Base-by-base conservation (phyloP, 108 stramenopile genomes). In the Cyclostephanos tholiformis region DNA sequence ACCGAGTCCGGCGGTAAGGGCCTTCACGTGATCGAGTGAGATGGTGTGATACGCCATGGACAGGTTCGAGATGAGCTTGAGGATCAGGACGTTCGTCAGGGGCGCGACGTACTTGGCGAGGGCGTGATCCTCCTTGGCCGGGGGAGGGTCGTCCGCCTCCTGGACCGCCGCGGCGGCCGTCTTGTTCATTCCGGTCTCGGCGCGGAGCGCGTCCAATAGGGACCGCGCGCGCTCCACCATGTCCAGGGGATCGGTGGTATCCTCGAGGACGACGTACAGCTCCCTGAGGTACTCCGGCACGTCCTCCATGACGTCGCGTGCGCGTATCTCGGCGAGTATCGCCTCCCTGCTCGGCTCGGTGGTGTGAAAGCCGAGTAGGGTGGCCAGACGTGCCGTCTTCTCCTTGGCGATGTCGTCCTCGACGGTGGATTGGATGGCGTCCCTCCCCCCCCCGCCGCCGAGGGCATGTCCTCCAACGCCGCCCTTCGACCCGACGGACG, bases 361-460 rank as follows among this genome's bases (percentile, higher is more conserved):
- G 14, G 92, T 94, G 55, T 89, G 88, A 80, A 98, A 98, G 10
- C 95, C 96, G 26, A 98, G 82, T 58, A 98, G 80, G n/a, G 91
- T 88, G 8, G 98, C 97, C 89, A 98, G 94, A 26, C 96, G 89
- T n/a, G 86, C 84, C 82, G 86, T 96, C 84, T 96, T 98, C 72
- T 97, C 92, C 85, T 93, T 94, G 58, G 89, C 87, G 44, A 95
- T 85, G 69, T 96, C 96, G 70, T 91, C 93, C 26, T 88, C 83
- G 25, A 75, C 85, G 39, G 88, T 89, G 44, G 71, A 60, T n/a
- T 68, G 78, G 71, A 86, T 85, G 60, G 72, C 81, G 48, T 75
- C 79, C 22, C 84, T 48, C 48, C 65, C 64, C 10, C 32, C 56
- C 50, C 26, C 41, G 39, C 46, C 57, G 23, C 23, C 41, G 57